phyloP scores from a whole-genome alignment of 495 filamentous ascomycete genomes.

The Collariella sp. region DNA sequence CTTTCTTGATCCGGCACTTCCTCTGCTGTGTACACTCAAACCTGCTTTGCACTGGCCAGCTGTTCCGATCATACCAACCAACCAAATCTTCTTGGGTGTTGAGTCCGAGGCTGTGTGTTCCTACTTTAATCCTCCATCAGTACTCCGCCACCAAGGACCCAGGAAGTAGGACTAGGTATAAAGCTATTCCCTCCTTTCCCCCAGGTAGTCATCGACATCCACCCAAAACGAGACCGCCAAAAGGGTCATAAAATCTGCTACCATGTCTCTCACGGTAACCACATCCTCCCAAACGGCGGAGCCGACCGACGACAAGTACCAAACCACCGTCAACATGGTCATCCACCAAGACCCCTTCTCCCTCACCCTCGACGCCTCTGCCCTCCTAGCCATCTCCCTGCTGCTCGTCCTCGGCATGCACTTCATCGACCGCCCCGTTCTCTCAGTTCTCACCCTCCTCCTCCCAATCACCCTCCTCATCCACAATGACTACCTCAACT shows the following conservation, averaged over 20 bases:
- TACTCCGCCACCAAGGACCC: too few relatives aligned
- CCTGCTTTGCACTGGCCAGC: too few relatives aligned
- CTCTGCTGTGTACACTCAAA: too few relatives aligned
- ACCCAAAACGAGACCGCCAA: too few relatives aligned
- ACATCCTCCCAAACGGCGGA: conserved; percentile 16
- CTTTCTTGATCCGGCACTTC: too few relatives aligned
- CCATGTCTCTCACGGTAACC: conserved; percentile 25
- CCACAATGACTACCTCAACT: conserved; percentile 67
- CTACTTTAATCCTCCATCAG: not conserved
- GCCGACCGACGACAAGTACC: conserved; percentile 6
- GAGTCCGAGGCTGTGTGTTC: too few relatives aligned
- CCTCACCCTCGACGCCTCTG: conserved; percentile 40
- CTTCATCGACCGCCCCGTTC: conserved; percentile 35
- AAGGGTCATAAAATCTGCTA: not conserved
- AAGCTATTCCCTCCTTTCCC: too few relatives aligned
- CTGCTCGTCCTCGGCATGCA: conserved; percentile 43
- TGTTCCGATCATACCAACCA: too few relatives aligned
- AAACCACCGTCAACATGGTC: conserved; percentile 28
- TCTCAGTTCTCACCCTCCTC: conserved; percentile 41
- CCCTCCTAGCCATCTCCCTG: conserved; percentile 36
- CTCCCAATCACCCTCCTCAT: conserved; percentile 49
- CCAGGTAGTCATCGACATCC: too few relatives aligned
- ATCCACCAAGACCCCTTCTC: conserved; percentile 43
- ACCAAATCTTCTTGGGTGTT: too few relatives aligned
- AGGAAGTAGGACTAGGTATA: too few relatives aligned